Evolutionary conservation across 2,329 filamentous ascomycete genomes (phyloP).

Genomic region (Sclerotinia spermophila): DNA sequence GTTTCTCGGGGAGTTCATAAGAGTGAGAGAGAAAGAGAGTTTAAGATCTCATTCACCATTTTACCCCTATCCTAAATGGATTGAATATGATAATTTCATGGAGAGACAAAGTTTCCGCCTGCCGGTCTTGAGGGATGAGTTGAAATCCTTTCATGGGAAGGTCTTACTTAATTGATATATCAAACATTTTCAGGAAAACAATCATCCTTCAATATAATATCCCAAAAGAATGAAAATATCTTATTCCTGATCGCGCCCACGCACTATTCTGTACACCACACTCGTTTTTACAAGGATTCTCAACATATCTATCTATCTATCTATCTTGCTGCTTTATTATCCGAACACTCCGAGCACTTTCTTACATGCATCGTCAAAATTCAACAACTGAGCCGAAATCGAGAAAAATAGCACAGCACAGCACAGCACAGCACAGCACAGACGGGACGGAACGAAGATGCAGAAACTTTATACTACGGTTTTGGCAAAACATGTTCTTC

Average conservation of each 20-base stretch:
- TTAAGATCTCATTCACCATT: neutral
- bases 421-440: neutral
- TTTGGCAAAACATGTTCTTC: neutral
- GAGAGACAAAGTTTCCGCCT: neutral
- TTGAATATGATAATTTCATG: neutral
- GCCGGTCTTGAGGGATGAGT: neutral
- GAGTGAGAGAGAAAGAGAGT: neutral
- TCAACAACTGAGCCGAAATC: neutral
- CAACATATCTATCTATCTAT: neutral
- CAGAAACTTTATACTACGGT: neutral
- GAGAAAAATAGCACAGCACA: neutral
- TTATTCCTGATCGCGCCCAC: conserved; percentile 3
- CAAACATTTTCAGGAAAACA: neutral
- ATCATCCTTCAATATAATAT: neutral
- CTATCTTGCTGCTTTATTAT: conserved; percentile 5
- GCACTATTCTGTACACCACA: neutral
- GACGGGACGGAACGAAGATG: neutral
- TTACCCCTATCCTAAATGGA: neutral
- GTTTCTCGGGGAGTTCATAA: neutral
- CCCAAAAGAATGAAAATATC: neutral
- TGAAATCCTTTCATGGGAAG: neutral
- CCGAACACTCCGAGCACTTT: neutral
- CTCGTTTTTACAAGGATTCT: neutral
- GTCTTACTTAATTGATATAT: neutral
- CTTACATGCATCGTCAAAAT: neutral